Conservation (phyloP, 305 asterid genomes). For the Fraxinus dipetala region DNA sequence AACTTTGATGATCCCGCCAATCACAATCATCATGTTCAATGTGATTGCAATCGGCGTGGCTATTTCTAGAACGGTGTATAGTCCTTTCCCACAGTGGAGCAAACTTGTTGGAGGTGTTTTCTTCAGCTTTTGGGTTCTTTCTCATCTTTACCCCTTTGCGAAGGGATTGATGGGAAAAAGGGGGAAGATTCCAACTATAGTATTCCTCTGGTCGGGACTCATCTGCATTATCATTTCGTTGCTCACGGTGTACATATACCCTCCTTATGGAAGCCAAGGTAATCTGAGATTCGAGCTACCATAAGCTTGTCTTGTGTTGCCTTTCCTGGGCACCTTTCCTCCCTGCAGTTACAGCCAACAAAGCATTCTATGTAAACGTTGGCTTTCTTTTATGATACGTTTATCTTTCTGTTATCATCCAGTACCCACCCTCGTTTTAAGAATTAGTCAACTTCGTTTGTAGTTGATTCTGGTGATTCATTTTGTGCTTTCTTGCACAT, state of each 20-base stretch:
- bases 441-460: not conserved
- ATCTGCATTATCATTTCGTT: conserved; percentile 71
- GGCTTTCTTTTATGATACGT: not conserved
- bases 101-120: conserved; percentile 78
- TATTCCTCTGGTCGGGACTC: conserved; percentile 76
- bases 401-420: not conserved
- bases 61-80: conserved; percentile 62
- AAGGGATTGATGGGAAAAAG: conserved; percentile 80
- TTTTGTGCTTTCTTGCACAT: not conserved
- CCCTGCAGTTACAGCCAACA: not conserved
- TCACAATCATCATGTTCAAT: conserved; percentile 69
- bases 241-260: conserved; percentile 68
- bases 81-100: conserved; percentile 89
- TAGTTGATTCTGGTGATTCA: not conserved
- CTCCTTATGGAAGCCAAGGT: conserved; percentile 53
- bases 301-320: not conserved
- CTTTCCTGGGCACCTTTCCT: not conserved
- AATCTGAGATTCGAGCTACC: conserved; percentile 47
- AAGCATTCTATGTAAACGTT: not conserved
- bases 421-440: not conserved
- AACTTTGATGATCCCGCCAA: conserved; percentile 76
- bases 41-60: conserved; percentile 71
- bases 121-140: conserved; percentile 93
- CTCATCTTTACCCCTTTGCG: conserved; percentile 84
- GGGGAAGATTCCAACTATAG: conserved; percentile 84